A percentile compares a stretch with the other conserved stretches of the same genome.
Conservation (phyloP, 2,329 filamentous ascomycete species). For the Septoria linicola region DNA sequence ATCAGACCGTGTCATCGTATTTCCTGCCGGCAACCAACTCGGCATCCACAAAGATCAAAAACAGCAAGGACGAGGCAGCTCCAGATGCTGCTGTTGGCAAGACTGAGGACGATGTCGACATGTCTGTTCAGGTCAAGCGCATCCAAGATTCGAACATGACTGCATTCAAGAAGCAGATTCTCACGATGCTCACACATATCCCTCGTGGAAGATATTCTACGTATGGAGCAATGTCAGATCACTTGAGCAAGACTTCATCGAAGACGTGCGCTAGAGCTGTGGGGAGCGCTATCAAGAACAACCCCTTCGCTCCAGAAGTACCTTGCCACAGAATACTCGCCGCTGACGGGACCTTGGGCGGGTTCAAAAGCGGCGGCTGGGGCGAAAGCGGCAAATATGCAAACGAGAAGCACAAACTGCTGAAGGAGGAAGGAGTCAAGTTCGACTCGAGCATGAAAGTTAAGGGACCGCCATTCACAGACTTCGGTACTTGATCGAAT, state of each 20-base stretch:
- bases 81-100: neutral
- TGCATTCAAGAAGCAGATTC: constrained; percentile 46
- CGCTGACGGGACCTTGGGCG: constrained; percentile 45
- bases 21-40: constrained; percentile 33
- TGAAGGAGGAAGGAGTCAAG: constrained; percentile 45
- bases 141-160: constrained; percentile 51
- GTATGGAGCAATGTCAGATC: constrained; percentile 39
- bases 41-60: neutral
- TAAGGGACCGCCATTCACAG: constrained; percentile 42
- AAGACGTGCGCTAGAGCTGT: constrained; percentile 43
- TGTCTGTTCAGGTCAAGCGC: constrained; percentile 37
- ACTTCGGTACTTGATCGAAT: constrained; percentile 24
- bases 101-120: constrained; percentile 16
- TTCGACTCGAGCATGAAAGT: constrained; percentile 48
- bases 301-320: constrained; percentile 45
- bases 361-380: constrained; percentile 52
- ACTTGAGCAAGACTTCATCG: constrained; percentile 35
- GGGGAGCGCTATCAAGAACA: constrained; percentile 44
- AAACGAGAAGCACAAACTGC: constrained; percentile 43
- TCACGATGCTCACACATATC: constrained; percentile 38
- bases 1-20: constrained; percentile 31
- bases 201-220: constrained; percentile 39
- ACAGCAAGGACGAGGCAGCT: constrained; percentile 1
- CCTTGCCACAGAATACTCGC: constrained; percentile 45
- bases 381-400: constrained; percentile 47